phyloP scores from a whole-genome alignment of 176 grass and related monocot genomes.

The Carex kokanica region DNA sequence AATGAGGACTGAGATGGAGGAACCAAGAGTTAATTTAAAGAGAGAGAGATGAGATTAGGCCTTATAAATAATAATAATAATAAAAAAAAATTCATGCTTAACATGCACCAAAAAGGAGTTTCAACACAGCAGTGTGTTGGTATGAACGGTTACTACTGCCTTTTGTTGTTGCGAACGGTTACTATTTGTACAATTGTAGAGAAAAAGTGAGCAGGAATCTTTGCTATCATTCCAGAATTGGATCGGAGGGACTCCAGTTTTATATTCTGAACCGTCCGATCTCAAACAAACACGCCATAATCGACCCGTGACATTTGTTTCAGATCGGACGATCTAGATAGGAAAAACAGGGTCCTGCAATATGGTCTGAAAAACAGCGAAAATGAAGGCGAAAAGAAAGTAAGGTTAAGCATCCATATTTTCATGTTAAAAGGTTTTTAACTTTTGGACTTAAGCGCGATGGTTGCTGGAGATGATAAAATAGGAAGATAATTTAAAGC shows the following conservation, averaged over 20 bases:
- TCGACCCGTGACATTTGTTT: not conserved
- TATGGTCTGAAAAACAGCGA: not conserved
- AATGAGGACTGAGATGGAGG: not conserved
- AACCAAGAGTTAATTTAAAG: not conserved
- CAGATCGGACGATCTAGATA: not conserved
- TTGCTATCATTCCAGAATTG: not conserved
- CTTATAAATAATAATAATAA: not conserved
- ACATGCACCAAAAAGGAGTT: not conserved
- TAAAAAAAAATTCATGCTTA: not conserved
- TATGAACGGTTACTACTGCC: not conserved
- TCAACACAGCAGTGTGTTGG: not conserved
- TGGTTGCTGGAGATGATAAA: not conserved
- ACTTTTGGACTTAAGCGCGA: not conserved
- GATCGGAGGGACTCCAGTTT: not conserved
- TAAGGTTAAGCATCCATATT: constrained; percentile 3
- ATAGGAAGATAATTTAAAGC: not conserved
- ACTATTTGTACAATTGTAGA: not conserved
- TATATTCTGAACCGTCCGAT: not conserved
- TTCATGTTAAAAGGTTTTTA: not conserved
- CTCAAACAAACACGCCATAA: not conserved
- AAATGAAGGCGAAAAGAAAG: not conserved
- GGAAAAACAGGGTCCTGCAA: not conserved
- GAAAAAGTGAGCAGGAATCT: not conserved
- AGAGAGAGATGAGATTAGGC: not conserved
- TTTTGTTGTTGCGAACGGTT: not conserved